Percentiles rank a stretch among this genome's conserved stretches.
These are phyloP conservation scores for Malassezia yamatoensis DNA, from an alignment of 1,284 basidiomycete species.

Conservation along the genomic window DNA sequence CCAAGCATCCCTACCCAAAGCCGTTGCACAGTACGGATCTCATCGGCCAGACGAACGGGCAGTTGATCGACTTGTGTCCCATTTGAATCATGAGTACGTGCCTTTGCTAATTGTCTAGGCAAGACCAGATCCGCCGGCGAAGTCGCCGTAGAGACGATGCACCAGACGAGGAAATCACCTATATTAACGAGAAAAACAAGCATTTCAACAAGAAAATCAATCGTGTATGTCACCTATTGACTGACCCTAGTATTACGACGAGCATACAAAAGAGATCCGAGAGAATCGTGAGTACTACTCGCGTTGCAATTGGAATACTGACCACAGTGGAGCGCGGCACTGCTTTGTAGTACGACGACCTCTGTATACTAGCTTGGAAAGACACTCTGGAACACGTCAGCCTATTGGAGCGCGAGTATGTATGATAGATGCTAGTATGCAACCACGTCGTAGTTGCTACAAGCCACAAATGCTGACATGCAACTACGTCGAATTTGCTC, in stretches of 20 bases:
- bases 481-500: too few species aligned
- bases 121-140: conserved; percentile 55
- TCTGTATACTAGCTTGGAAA: too few species aligned
- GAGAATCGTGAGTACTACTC: conserved; percentile 29
- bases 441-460: too few species aligned
- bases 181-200: conserved; percentile 95
- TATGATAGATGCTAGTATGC: neutral
- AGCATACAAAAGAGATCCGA: conserved; percentile 70
- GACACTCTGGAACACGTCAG: too few species aligned
- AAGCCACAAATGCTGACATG: too few species aligned
- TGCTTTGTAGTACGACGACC: conserved; percentile 5
- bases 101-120: neutral
- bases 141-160: conserved; percentile 79
- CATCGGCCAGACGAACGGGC: conserved; percentile 87
- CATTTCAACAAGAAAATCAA: conserved; percentile 99
- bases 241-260: conserved; percentile 67
- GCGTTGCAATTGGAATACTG: neutral
- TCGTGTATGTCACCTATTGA: conserved; percentile 48
- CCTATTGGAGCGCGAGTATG: neutral
- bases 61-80: conserved; percentile 78
- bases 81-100: conserved; percentile 85
- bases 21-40: conserved; percentile 61
- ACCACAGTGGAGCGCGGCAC: conserved; percentile 21
- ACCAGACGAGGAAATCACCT: conserved; percentile 86
- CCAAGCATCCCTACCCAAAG: neutral